These are phyloP conservation scores for Arthonia radiata DNA, from an alignment of 495 filamentous ascomycete genomes.

Conservation along the genomic window DNA sequence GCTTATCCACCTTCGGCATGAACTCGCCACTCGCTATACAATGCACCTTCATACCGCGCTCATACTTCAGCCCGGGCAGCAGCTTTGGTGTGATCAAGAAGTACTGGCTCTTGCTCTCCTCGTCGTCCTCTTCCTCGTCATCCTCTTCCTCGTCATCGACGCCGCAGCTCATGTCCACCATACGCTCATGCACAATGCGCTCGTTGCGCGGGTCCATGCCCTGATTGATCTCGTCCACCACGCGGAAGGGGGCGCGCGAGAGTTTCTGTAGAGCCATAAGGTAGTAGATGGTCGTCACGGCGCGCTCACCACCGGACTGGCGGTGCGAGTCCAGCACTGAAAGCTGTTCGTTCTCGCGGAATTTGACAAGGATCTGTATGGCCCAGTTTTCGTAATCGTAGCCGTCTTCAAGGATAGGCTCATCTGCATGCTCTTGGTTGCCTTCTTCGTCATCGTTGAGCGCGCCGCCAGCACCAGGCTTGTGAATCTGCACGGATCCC, in stretches of 20 bases:
- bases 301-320: slow-evolving; percentile 87
- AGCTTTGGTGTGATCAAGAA: slow-evolving; percentile 99
- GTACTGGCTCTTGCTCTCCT: slow-evolving; percentile 27
- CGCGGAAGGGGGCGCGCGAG: slow-evolving; percentile 89
- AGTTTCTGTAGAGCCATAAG: slow-evolving; percentile 94
- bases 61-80: slow-evolving; percentile 61
- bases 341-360: slow-evolving; percentile 62
- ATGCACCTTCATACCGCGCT: slow-evolving; percentile 71
- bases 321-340: slow-evolving; percentile 72
- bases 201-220: slow-evolving; percentile 98
- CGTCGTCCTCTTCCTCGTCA: slow-evolving; percentile 38
- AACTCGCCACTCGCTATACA: slow-evolving; percentile 85
- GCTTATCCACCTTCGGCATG: slow-evolving; percentile 46
- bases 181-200: slow-evolving; percentile 84
- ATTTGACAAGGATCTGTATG: slow-evolving; percentile 82
- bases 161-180: slow-evolving; percentile 29
- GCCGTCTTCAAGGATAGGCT: too few species aligned
- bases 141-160: slow-evolving; percentile 19
- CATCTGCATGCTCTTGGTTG: slow-evolving; percentile 25
- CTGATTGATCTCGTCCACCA: slow-evolving; percentile 98
- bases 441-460: too few species aligned
- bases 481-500: slow-evolving; percentile 65
- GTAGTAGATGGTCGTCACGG: slow-evolving; percentile 96
- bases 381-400: slow-evolving; percentile 81
- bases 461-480: slow-evolving; percentile 15